Evolutionary conservation across 331 rosid species (phyloP), one percentile per base, ranked within the genome.

Genomic region (Prunus yedoensis): DNA sequence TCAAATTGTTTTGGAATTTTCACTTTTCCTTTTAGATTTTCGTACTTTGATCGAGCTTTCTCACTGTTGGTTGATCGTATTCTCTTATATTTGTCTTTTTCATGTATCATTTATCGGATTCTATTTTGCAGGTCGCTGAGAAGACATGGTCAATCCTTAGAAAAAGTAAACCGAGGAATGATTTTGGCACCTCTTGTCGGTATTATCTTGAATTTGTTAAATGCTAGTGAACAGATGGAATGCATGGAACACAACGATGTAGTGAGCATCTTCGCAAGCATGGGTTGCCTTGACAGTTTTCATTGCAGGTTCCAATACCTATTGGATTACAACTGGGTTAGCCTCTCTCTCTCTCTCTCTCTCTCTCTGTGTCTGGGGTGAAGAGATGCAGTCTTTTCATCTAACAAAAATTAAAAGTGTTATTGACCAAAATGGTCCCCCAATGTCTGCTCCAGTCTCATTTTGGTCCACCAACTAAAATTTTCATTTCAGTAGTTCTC

Each of bases 251-350:
- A 71, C 75, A 95, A 88, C 85, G 91, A 90, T 83, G 88, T 95
- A 58, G 87, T 89, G 77, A 91, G 88, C 80, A 83, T 95, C 72
- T 89, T 95, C 70, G 91, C 96, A 78, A 92, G 94, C 88, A 90
- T 92, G 97, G 93, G 91, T 74, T 92, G 97, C 81, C 92, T 90
- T 32, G 84, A 86, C 79, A 89, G 85, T 27, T 90, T 95, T 79
- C 83, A 89, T 77, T 89, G 83, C 78, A 94, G 97, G 71, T 95
- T 95, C 81, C 97, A 88, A 78, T 82, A 87, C 80, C 89, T 95
- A 52, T 76, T 95, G 92, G 90, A 90, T 84, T 90, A 89, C 88
- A 88, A 89, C 81, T 89, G 97, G 97, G 99, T 95, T 86, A 84
- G 97, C 84, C 77, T 32, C 59, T 61, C 21, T 62, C 43, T 49